These are phyloP conservation scores for Immersiella caudata DNA, from an alignment of 495 filamentous ascomycete genomes.

Conservation along the genomic window DNA sequence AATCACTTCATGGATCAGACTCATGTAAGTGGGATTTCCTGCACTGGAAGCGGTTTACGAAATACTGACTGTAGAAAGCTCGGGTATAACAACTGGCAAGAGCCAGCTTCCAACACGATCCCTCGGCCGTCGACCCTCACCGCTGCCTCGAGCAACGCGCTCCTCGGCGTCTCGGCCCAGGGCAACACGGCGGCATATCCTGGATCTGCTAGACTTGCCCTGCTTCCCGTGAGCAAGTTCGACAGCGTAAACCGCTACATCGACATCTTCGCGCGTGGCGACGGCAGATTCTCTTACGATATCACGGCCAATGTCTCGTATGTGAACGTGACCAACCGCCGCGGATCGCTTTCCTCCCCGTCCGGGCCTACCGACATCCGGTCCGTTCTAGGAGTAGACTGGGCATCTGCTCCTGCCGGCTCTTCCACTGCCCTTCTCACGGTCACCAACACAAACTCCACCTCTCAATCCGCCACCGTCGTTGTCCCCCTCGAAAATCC, in stretches of 20 bases:
- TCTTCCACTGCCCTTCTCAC: conserved; percentile 42
- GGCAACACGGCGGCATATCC: conserved; percentile 54
- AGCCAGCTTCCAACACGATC: conserved; percentile 57
- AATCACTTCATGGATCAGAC: conserved; percentile 50
- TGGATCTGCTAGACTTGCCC: conserved; percentile 46
- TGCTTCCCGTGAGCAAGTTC: conserved; percentile 57
- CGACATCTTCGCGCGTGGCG: conserved; percentile 61
- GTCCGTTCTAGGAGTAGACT: conserved; percentile 57
- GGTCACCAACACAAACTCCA: conserved; percentile 45
- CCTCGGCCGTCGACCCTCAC: conserved; percentile 50
- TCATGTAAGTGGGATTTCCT: conserved; percentile 14
- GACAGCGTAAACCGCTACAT: conserved; percentile 52
- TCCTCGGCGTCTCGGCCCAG: conserved; percentile 61
- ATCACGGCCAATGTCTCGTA: conserved; percentile 51
- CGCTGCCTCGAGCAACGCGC: conserved; percentile 48
- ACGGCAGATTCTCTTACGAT: conserved; percentile 53
- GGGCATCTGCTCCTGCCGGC: conserved; percentile 52
- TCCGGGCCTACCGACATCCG: conserved; percentile 48
- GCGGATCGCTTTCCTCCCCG: conserved; percentile 46
- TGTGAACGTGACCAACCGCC: conserved; percentile 50
- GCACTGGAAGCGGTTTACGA: background rate
- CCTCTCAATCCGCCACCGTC: conserved; percentile 47
- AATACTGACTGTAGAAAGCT: conserved; percentile 7
- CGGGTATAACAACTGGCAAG: conserved; percentile 53
- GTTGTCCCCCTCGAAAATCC: conserved; percentile 57